A percentile compares a stretch with the other conserved stretches of the same genome.
Evolutionary conservation across 768 basidiomycete genomes (phyloP).

Genomic region (Tubosaeta sp.): DNA sequence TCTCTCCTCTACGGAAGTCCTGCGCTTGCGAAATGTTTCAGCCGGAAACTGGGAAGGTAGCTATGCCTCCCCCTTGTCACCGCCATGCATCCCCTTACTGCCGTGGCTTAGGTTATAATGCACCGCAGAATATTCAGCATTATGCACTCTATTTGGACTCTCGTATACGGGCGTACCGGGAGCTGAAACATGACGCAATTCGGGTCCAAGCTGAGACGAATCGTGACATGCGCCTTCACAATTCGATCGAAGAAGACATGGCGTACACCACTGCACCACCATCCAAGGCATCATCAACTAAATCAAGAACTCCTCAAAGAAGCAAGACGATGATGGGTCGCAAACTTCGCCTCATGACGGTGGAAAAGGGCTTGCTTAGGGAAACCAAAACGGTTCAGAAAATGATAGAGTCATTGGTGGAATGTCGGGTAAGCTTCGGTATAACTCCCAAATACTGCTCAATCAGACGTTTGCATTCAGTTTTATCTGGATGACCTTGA

Average conservation of each 20-base stretch:
- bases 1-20: slow-evolving; percentile 76
- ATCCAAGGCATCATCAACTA: slow-evolving; percentile 30
- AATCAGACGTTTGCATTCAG: slow-evolving; percentile 34
- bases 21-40: slow-evolving; percentile 79
- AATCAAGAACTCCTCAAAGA: slow-evolving; percentile 39
- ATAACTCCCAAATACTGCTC: neutral
- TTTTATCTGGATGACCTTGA: slow-evolving; percentile 93
- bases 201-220: slow-evolving; percentile 92
- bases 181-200: slow-evolving; percentile 91
- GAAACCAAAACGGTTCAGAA: slow-evolving; percentile 90
- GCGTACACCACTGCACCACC: slow-evolving; percentile 28
- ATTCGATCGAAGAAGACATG: slow-evolving; percentile 61
- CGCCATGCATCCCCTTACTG: neutral
- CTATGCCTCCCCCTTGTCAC: slow-evolving; percentile 11
- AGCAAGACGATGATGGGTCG: slow-evolving; percentile 79
- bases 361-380: slow-evolving; percentile 91
- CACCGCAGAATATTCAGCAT: slow-evolving; percentile 80
- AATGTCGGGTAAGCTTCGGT: slow-evolving; percentile 68
- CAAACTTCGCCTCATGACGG: slow-evolving; percentile 85
- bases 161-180: slow-evolving; percentile 82
- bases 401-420: slow-evolving; percentile 83
- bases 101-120: slow-evolving; percentile 61
- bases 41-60: slow-evolving; percentile 84
- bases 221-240: slow-evolving; percentile 65
- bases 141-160: slow-evolving; percentile 89